Evolutionary conservation across 345 rosid genomes (phyloP).

Genomic region (Heritiera littoralis): DNA sequence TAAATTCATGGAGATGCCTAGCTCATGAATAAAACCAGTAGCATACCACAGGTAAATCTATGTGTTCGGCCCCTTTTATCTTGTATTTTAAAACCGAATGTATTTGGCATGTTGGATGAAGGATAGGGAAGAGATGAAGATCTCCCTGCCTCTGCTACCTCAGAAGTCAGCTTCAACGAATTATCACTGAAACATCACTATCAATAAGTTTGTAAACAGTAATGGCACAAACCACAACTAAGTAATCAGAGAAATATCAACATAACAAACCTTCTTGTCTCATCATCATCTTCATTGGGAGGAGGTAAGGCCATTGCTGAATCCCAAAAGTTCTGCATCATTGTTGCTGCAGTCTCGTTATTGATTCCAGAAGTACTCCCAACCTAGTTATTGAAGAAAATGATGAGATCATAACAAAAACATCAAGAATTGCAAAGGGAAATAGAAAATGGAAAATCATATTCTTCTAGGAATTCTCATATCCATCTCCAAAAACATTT

Average conservation of each 20-base stretch:
- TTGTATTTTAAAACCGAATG: conserved; percentile 82
- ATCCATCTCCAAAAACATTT: conserved; percentile 4
- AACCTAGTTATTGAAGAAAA: conserved; percentile 47
- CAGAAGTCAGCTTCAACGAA: conserved; percentile 79
- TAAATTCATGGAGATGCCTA: neutral
- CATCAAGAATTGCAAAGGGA: neutral
- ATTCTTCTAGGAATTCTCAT: neutral
- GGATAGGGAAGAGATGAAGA: conserved; percentile 43
- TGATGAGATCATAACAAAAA: conserved; percentile 5
- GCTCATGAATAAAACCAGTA: conserved; percentile 1
- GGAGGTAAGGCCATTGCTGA: conserved; percentile 86
- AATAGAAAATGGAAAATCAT: neutral
- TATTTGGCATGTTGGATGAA: conserved; percentile 37
- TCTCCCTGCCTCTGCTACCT: conserved; percentile 68
- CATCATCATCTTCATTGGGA: conserved; percentile 82
- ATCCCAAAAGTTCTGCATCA: conserved; percentile 99
- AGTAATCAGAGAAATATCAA: conserved; percentile 11
- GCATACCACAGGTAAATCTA: conserved; percentile 87
- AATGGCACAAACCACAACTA: conserved; percentile 18
- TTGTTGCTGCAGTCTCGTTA: conserved; percentile 70
- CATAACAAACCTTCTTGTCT: conserved; percentile 62
- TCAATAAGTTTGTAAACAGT: conserved; percentile 19
- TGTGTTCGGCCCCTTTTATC: conserved; percentile 85
- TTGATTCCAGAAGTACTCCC: conserved; percentile 71
- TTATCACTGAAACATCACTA: conserved; percentile 65